phyloP scores from a whole-genome alignment of 1,284 basidiomycete genomes.

The Termitomyces sp. region DNA sequence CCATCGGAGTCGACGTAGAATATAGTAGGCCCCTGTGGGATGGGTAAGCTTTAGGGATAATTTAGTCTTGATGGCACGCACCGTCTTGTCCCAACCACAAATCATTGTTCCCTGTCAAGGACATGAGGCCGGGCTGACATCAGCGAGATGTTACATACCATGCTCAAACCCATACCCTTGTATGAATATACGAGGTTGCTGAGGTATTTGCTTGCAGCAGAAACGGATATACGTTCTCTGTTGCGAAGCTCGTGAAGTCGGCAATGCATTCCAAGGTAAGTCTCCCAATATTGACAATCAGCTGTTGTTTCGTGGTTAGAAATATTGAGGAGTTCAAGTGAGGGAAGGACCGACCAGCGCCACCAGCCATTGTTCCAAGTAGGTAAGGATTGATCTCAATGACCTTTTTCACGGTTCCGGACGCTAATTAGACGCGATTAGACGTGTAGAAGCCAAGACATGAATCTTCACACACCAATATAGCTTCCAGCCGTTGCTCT shows the following conservation, averaged over 20 bases:
- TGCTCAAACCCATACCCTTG: slow-evolving; percentile 98
- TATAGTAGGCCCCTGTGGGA: slow-evolving; percentile 78
- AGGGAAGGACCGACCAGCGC: slow-evolving; percentile 66
- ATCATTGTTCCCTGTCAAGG: slow-evolving; percentile 91
- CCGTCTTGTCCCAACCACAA: slow-evolving; percentile 99
- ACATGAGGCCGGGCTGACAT: slow-evolving; percentile 4
- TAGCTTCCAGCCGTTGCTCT: slow-evolving; percentile 97
- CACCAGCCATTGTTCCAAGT: slow-evolving; percentile 98
- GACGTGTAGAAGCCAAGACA: neutral
- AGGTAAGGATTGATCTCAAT: slow-evolving; percentile 99
- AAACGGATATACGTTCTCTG: slow-evolving; percentile 96
- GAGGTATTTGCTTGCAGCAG: slow-evolving; percentile 96
- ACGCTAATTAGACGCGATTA: slow-evolving; percentile 49
- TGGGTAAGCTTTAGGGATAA: neutral
- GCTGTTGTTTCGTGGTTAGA: slow-evolving; percentile 39
- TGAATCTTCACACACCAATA: slow-evolving; percentile 60
- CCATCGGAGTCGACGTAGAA: slow-evolving; percentile 99
- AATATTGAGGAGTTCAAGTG: neutral
- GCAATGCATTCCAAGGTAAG: slow-evolving; percentile 97
- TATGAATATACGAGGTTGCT: slow-evolving; percentile 97
- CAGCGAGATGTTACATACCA: slow-evolving; percentile 55
- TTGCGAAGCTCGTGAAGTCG: slow-evolving; percentile 96
- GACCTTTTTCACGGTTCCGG: slow-evolving; percentile 96
- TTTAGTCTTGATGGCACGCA: slow-evolving; percentile 31
- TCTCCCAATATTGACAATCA: slow-evolving; percentile 97